These are phyloP conservation scores for Trametes versicolor DNA, from an alignment of 1,284 basidiomycete genomes.

Conservation along the genomic window DNA sequence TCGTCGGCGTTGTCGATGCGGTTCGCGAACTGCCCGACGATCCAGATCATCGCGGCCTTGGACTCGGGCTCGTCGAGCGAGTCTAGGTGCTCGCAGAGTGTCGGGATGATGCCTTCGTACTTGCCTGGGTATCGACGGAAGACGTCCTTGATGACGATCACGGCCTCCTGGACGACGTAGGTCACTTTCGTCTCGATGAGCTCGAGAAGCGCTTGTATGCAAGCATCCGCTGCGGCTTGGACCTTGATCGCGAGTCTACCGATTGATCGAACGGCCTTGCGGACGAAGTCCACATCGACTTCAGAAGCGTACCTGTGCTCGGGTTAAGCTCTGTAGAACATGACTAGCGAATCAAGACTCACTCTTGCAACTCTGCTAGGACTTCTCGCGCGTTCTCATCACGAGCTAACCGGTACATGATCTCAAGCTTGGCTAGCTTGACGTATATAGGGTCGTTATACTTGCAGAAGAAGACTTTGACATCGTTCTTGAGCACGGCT, in stretches of 20 bases:
- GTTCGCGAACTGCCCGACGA: constrained; percentile 96
- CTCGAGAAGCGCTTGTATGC: constrained; percentile 88
- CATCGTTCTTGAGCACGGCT: constrained; percentile 93
- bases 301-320: constrained; percentile 91
- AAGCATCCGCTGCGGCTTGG: constrained; percentile 87
- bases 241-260: constrained; percentile 98
- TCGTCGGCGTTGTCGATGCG: constrained; percentile 97
- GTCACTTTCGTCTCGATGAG: constrained; percentile 95
- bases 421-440: constrained; percentile 98
- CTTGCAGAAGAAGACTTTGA: constrained; percentile 99
- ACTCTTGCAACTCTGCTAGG: constrained; percentile 95
- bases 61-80: constrained; percentile 95
- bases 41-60: constrained; percentile 98
- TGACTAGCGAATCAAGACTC: constrained; percentile 41
- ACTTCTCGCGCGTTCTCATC: constrained; percentile 94
- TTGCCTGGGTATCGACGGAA: constrained; percentile 97
- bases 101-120: constrained; percentile 96
- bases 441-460: constrained; percentile 99
- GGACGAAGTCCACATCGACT: constrained; percentile 97
- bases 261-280: constrained; percentile 96
- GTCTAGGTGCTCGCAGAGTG: constrained; percentile 92
- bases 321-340: constrained; percentile 14
- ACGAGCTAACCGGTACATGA: constrained; percentile 95
- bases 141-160: constrained; percentile 98
- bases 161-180: constrained; percentile 97